These are phyloP conservation scores for Candida buenavistaensis DNA, from an alignment of 1,139 yeast species.

Conservation along the genomic window DNA sequence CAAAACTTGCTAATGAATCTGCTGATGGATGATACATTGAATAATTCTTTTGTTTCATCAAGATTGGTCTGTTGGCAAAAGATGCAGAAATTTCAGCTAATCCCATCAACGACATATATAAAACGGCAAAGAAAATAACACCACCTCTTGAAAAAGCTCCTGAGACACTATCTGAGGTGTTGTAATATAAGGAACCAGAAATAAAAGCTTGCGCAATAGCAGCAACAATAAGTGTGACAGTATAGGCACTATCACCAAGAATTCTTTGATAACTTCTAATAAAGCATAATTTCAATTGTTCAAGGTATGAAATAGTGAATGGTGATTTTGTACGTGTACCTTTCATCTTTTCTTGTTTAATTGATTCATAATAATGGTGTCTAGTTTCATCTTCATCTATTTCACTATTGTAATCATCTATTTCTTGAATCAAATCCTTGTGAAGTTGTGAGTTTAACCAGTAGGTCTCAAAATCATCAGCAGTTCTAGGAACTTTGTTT, in stretches of 20 bases:
- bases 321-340: constrained; percentile 43
- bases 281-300: constrained; percentile 49
- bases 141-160: constrained; percentile 66
- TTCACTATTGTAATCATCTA: constrained; percentile 38
- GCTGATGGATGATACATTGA: constrained; percentile 60
- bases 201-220: constrained; percentile 52
- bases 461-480: constrained; percentile 55
- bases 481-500: constrained; percentile 53
- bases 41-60: constrained; percentile 57
- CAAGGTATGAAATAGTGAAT: constrained; percentile 44
- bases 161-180: constrained; percentile 35
- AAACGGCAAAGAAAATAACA: constrained; percentile 50
- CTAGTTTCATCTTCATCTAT: constrained; percentile 39
- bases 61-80: constrained; percentile 52
- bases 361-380: constrained; percentile 33
- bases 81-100: constrained; percentile 52
- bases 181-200: constrained; percentile 52
- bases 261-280: constrained; percentile 52
- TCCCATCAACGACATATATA: constrained; percentile 56
- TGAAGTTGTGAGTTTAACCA: constrained; percentile 58
- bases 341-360: constrained; percentile 41
- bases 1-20: constrained; percentile 50
- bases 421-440: constrained; percentile 35
- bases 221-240: constrained; percentile 46
- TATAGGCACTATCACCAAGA: constrained; percentile 50